Evolutionary conservation across 2,329 filamentous ascomycete species (phyloP), one percentile per base, ranked within the genome.

Genomic region (Colletotrichum neosansevieriae): DNA sequence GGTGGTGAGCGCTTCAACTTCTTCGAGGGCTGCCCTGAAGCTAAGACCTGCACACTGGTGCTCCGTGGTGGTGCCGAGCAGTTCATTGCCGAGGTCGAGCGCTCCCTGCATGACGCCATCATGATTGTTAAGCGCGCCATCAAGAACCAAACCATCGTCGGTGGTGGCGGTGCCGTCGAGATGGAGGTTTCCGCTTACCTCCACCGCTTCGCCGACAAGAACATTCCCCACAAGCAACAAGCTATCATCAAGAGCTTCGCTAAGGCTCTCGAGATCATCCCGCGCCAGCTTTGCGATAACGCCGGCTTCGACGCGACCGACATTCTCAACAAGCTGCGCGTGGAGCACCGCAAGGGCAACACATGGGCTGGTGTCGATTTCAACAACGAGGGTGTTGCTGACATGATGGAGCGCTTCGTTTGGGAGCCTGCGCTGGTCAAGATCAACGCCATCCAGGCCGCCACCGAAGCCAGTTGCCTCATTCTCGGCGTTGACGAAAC

Each of bases 51-150:
- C 86, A 99, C 96, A 10, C 86, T 99, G 19, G 90, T 99, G 45
- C 91, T 99, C 71, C 93, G 96, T 77, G 96, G 96, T 76, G 96
- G 96, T 72, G 96, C 96, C 40, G 96, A 99, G 85, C 96, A 99
- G 80, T 99, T 99, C 83, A 99, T 99, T 75, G 96, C 96, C 67
- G 96, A 99, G 81, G 96, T 98, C 2, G 96, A 99, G 85, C 93
- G 96, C 72, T 97, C 94, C 78, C 88, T 99, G 73, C 96, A 99
- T 85, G 96, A 99, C 77, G 96, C 96, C 74, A 98, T 99, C 82
- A 99, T 99, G 96, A 97, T 99, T 76, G 96, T 99, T 78, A 98
- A 98, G 89, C 94, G 97, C 70, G 94, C 96, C 32, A 94, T 98
- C 81, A 94, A 93, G 84, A 97, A 98, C 86, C 91, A 91, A 77